Conservation (phyloP, 106 monocot species). For the Amphibolis antarctica region DNA sequence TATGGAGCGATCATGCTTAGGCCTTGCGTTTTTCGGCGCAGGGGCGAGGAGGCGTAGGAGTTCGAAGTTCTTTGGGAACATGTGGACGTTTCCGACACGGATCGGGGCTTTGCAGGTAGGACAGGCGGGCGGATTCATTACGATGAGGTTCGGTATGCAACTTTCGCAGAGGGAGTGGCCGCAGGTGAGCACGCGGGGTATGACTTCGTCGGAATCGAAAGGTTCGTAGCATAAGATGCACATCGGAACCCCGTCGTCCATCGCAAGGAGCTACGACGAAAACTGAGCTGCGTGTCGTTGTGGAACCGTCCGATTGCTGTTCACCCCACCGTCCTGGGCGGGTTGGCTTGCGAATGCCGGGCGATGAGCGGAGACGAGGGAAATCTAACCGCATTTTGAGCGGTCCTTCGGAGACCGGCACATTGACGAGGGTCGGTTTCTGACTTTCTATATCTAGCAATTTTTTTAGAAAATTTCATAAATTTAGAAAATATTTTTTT, state of each 20-base stretch:
- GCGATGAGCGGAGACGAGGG: no score
- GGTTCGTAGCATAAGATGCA: conserved; percentile 77
- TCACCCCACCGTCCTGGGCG: no score
- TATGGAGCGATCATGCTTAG: conserved; percentile 12
- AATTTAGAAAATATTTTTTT: no score
- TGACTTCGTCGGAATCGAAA: conserved; percentile 24
- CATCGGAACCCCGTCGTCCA: conserved; percentile 26
- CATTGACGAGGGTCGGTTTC: no score
- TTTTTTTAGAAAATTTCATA: no score
- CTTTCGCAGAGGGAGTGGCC: conserved; percentile 71
- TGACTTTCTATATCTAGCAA: no score
- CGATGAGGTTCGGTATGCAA: conserved; percentile 46
- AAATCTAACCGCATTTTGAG: no score
- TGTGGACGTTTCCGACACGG: conserved; percentile 46
- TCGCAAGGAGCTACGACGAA: no score
- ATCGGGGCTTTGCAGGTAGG: conserved; percentile 59
- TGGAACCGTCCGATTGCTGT: no score
- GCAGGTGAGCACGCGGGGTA: conserved; percentile 86
- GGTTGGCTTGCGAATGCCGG: no score
- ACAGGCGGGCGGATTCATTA: conserved; percentile 14
- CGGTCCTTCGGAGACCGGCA: no score
- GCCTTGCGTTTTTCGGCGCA: neutral
- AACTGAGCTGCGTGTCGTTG: no score
- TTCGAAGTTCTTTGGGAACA: conserved; percentile 27
- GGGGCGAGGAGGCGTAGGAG: conserved; percentile 37